Evolutionary conservation across 129 eudicot species (phyloP).

Genomic region (Flaveria trinervia): DNA sequence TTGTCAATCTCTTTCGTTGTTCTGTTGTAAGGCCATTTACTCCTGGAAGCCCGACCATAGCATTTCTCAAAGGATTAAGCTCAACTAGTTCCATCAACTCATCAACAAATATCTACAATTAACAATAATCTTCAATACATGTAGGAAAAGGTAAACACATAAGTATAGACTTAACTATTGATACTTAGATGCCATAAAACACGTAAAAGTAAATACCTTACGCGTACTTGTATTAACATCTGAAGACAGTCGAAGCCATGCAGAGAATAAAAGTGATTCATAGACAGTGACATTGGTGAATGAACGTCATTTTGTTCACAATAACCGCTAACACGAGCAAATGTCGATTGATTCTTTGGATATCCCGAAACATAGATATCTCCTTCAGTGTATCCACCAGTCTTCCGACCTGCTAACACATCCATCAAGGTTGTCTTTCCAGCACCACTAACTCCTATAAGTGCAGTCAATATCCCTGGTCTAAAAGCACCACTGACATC

Average conservation of each 20-base stretch:
- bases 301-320: slow-evolving; percentile 82
- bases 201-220: slow-evolving; percentile 12
- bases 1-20: slow-evolving; percentile 79
- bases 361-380: slow-evolving; percentile 58
- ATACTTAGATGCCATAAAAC: not conserved
- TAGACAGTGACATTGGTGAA: slow-evolving; percentile 73
- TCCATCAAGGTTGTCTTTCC: slow-evolving; percentile 87
- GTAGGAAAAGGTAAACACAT: not conserved
- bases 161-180: not conserved
- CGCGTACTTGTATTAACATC: slow-evolving; percentile 51
- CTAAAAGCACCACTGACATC: slow-evolving; percentile 68
- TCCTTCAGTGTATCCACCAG: slow-evolving; percentile 61
- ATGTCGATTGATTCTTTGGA: slow-evolving; percentile 70
- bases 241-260: slow-evolving; percentile 77
- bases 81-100: slow-evolving; percentile 73
- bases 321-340: slow-evolving; percentile 67
- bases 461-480: slow-evolving; percentile 84
- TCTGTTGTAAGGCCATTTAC: slow-evolving; percentile 80
- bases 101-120: slow-evolving; percentile 54
- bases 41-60: slow-evolving; percentile 74
- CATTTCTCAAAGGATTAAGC: slow-evolving; percentile 60
- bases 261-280: slow-evolving; percentile 72
- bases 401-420: slow-evolving; percentile 78
- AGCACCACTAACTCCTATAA: slow-evolving; percentile 85
- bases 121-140: not conserved